Base-by-base conservation (phyloP, 78 protist species). In the Capsaspora owczarzaki region DNA sequence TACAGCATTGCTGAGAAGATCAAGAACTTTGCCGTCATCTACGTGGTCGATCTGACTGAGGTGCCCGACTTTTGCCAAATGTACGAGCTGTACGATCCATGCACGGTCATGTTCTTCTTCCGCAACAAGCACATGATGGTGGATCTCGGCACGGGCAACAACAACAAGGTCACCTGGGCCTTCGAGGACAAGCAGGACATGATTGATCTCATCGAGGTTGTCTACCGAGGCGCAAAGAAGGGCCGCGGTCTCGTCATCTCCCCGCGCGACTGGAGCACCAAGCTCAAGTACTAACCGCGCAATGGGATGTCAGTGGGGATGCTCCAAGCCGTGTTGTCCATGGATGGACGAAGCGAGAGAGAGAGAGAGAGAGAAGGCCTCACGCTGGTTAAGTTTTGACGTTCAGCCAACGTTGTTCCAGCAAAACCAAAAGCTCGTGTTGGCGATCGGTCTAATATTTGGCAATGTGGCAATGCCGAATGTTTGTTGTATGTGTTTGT, bases 1-100 rank as follows among this genome's bases (percentile, higher is more conserved):
- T 51, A 47, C 42, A 35, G 83, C 3, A 78, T 90, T 1, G 88
- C 89, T 0, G 83, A 82, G 44, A 89, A 89, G 44, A 87, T 89
- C 40, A 81, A 76, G 61, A 83, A 83, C 56, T 82, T 82, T 74
- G 86, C 86, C 14, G 86, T 82, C 40, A 74, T 82, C 63, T 82
- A 82, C 81, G 51, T 82, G 38, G 86, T 95, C 27, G 99, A 97
- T 78, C 94, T 89, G 33, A 76, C 90, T 0, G 89, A 96, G 41
- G 97, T 96, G 27, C 98, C 98, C 1, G 99, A 98, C 85, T 98
- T 98, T 87, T 97, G 97, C 84, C 44, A 85, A 29, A 98, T 98
- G 99, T 98, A 98, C 88, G 99, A 98, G 82, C 80, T 98, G 37
- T 94, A 95, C 81, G 99, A 98, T 82, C 96, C 98, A 27, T 87